Percentiles rank a stretch among this genome's conserved stretches.
These are phyloP conservation scores for Onygenales sp. DNA, from an alignment of 2,329 filamentous ascomycete genomes.

Conservation along the genomic window DNA sequence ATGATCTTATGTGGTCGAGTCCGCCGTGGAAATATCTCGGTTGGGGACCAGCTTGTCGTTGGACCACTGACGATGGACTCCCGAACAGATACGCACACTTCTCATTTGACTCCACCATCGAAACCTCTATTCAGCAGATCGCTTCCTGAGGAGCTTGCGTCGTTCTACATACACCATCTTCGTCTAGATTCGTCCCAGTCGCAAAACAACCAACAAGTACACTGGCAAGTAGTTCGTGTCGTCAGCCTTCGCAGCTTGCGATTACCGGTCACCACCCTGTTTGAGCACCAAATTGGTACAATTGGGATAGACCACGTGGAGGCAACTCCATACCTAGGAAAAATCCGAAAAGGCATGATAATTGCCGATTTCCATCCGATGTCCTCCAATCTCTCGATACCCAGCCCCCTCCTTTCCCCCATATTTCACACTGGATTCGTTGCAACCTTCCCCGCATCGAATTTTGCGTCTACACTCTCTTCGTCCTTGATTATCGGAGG, in stretches of 20 bases:
- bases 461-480: constrained; percentile 34
- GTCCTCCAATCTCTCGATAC: constrained; percentile 23
- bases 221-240: constrained; percentile 74
- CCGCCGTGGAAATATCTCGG: constrained; percentile 64
- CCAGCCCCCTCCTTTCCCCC: constrained; percentile 13
- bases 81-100: constrained; percentile 31
- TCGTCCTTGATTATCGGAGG: constrained; percentile 48
- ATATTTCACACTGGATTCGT: constrained; percentile 55
- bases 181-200: constrained; percentile 37
- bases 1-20: constrained; percentile 79
- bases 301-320: constrained; percentile 56
- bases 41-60: constrained; percentile 68
- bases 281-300: constrained; percentile 78
- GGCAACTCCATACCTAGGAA: constrained; percentile 20
- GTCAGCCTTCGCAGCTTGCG: constrained; percentile 82
- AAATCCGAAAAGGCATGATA: constrained; percentile 71
- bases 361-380: constrained; percentile 51
- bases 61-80: constrained; percentile 56
- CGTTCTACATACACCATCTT: constrained; percentile 20
- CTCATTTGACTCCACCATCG: constrained; percentile 12
- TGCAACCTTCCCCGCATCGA: constrained; percentile 58
- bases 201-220: constrained; percentile 48
- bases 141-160: constrained; percentile 24
- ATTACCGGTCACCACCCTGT: constrained; percentile 66
- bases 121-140: constrained; percentile 21